Base-by-base conservation (phyloP, 2,329 filamentous ascomycete species). In the Epichloe coenophiala region DNA sequence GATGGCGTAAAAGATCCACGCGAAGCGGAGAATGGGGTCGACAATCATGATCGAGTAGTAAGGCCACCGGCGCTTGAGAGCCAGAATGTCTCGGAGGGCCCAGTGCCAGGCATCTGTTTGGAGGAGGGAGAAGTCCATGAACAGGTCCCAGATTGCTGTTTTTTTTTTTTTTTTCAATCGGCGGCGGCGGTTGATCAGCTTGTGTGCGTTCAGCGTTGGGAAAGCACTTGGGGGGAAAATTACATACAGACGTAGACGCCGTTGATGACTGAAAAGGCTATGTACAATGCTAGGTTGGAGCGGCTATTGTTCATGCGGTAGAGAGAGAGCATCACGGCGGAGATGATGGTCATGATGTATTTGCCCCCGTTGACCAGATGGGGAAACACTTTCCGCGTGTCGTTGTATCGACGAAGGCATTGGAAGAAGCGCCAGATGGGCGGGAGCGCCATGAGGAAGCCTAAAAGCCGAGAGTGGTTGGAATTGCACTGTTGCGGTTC, bases 101-200 rank as follows among this genome's bases (percentile, higher is more conserved):
- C 71, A 76, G 56, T 86, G 73, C 11, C 78, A 77, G 0, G 86
- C 79, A 50, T 83, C 80, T 0, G 84, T 76, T 59, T 96, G 89
- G 3, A 91, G 76, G n/a, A 96, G 74, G 52, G 86, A 93, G 76
- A 93, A 97, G 65, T 98, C 93, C 86, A 97, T 96, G 56, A 88
- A 81, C 2, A 98, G 70, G 63, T 98, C 93, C 93, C 93, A 98
- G 41, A 95, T 77, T 9, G 83, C 80, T 83, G 50, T 21, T 39
- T 4, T 8, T 0, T 17, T 17, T 17, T 17, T 17, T 17, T 23
- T 8, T 5, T 13, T n/a, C 19, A 5, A 15, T 6, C 6, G 15
- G 4, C 13, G 23, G 23, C 11, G 39, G 15, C 8, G 17, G 13
- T 41, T 21, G 9, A 31, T 44, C 27, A 36, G 33, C 15, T 4